phyloP scores from a whole-genome alignment of 208 protist genomes.

The Trichomonas tenax region DNA sequence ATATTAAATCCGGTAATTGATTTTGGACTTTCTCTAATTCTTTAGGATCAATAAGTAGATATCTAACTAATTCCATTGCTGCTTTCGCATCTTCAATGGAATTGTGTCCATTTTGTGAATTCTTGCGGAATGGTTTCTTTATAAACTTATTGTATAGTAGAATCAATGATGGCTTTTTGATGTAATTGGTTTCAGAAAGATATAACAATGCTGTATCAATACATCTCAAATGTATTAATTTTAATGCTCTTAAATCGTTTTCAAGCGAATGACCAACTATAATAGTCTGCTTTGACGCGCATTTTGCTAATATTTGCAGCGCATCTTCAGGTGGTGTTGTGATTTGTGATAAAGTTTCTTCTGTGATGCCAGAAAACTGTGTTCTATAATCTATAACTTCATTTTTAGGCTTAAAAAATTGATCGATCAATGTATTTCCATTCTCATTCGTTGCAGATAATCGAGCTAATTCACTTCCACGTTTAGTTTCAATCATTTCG shows the following conservation, averaged over 20 bases:
- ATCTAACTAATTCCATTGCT: neutral
- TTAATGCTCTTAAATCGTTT: constrained; percentile 33
- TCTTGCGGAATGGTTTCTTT: neutral
- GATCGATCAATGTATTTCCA: constrained; percentile 16
- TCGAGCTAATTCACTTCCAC: constrained; percentile 23
- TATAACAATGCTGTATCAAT: constrained; percentile 37
- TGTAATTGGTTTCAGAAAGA: neutral
- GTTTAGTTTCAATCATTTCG: constrained; percentile 31
- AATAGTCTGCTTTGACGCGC: constrained; percentile 16
- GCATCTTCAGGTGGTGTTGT: neutral
- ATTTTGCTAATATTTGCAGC: neutral
- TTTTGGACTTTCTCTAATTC: neutral
- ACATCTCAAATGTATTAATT: constrained; percentile 12
- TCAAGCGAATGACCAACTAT: constrained; percentile 37
- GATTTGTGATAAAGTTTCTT: constrained; percentile 23
- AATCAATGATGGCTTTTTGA: neutral
- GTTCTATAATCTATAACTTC: constrained; percentile 29
- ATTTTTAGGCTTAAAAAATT: constrained; percentile 5
- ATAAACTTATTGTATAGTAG: neutral
- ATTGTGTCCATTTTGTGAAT: neutral
- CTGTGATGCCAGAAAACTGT: constrained; percentile 33
- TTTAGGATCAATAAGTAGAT: neutral
- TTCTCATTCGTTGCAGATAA: constrained; percentile 23
- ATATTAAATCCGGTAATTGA: neutral
- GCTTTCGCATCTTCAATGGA: neutral